These are phyloP conservation scores for Neckera pumila DNA, from an alignment of 225 moss, liverwort and hornwort genomes.

Conservation along the genomic window DNA sequence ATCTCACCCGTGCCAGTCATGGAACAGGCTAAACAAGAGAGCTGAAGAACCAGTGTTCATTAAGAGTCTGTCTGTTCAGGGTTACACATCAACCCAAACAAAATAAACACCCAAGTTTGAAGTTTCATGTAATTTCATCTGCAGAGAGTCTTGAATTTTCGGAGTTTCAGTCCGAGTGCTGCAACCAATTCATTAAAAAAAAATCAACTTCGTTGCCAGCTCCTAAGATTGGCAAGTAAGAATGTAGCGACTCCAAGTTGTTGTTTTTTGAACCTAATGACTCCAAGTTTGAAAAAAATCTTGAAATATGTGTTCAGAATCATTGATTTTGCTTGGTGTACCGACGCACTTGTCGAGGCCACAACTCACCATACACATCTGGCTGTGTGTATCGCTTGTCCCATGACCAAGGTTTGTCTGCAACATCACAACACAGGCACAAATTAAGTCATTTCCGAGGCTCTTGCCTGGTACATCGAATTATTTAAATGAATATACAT, in stretches of 20 bases:
- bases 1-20: not conserved
- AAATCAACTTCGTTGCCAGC: not conserved
- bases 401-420: constrained; percentile 94
- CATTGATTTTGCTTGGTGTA: constrained; percentile 21
- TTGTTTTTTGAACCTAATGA: too few species aligned
- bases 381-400: constrained; percentile 60
- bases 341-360: constrained; percentile 57
- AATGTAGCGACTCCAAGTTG: not conserved
- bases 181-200: not conserved
- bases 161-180: not conserved
- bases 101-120: not conserved
- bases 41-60: not conserved
- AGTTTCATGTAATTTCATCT: not conserved
- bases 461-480: not conserved
- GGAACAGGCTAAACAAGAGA: not conserved
- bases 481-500: not conserved
- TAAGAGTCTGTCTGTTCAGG: not conserved
- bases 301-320: not conserved
- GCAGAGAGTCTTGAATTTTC: not conserved
- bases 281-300: not conserved
- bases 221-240: not conserved
- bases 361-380: constrained; percentile 70
- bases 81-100: not conserved
- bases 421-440: not conserved
- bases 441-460: not conserved